Evolutionary conservation across 371 early-diverging fungal species (phyloP), one percentile per base, ranked within the genome.

Genomic region (Phascolomyces articulosus): DNA sequence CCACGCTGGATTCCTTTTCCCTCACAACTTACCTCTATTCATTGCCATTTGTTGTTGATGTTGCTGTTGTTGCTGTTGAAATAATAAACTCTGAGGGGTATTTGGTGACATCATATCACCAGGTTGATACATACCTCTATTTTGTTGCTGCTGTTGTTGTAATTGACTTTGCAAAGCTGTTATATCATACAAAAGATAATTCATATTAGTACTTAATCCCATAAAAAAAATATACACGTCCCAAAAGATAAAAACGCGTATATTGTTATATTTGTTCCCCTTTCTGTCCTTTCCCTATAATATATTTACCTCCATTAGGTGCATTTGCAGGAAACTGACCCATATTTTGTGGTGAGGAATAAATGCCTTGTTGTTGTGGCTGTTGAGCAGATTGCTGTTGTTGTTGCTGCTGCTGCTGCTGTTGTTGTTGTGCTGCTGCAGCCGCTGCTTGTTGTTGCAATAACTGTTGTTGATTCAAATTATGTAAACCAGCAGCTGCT

Each of bases 61-160:
- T 13, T 68, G 68, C 24, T 63, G 64, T 3, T 71, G 76, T 47
- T 77, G 78, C 29, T 75, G 79, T 58, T 76, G 79, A 48, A 69
- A 70, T 56, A 79, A 31, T 3, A 79, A 55, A 6, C 70, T 68
- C 61, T 79, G 79, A 24, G 79, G 79, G 11, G 75, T 70, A 21
- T 72, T 74, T 3, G 69, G 66, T 20, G 67, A 59, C 68, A 75
- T 70, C 63, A 75, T 74, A 21, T 64, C 64, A 58, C 51, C 65
- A 24, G 60, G 57, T 55, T 65, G 69, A 59, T 70, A 75, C 60
- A 79, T 54, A 20, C 63, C 68, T 66, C 74, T 68, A 21, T 75
- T 73, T 49, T 79, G 75, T n/a, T n/a, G n/a, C n/a, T n/a, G n/a
- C 26, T 68, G 66, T 38, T 70, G 73, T 34, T 47, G 72, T 62